Evolutionary conservation across 495 filamentous ascomycete species (phyloP), one percentile per base, ranked within the genome.

Genomic region (Amniculicola lignicola): DNA sequence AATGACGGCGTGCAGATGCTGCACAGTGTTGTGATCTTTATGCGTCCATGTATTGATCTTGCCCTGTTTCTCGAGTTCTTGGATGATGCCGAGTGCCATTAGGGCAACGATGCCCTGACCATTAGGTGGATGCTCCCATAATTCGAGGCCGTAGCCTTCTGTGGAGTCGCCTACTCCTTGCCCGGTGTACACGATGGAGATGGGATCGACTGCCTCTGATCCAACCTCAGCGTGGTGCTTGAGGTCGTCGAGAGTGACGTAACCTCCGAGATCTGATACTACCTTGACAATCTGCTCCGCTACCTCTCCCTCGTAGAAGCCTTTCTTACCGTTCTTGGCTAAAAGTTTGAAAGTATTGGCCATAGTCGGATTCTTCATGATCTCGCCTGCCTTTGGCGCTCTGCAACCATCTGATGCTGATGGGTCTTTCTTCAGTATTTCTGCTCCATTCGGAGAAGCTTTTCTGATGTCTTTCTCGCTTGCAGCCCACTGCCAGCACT

Each of bases 91-190:
- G 0, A 98, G 76, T 0, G 93, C 86, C 82, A 97, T 94, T 33
- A 97, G 77, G 3, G 93, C 94, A 0, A 97, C 90, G 57, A 98
- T 86, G 10, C 93, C 93, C 70, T 98, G 93, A 0, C 94, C 91
- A 72, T 96, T 97, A n/a, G 93, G 93, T 33, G 93, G 89, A 70
- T 96, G 91, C 60, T 98, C 93, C 91, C 91, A 97, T 1, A 98
- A 67, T 62, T 93, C 83, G 16, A 96, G 77, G n/a, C 82, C 84
- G 43, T 77, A 67, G 51, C 79, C 75, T 28, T 75, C 59, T 31
- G 72, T 65, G 1, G 45, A 48, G 31, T 76, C 73, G 6, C 72
- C 72, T 21, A 86, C 77, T 27, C 80, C 79, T 59, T 90, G 88
- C 3, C 84, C 86, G 11, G 74, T 79, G 72, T 93, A 92, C 28